phyloP scores from a whole-genome alignment of 164 flowering plant genomes.

The Paratinospora sagittata region DNA sequence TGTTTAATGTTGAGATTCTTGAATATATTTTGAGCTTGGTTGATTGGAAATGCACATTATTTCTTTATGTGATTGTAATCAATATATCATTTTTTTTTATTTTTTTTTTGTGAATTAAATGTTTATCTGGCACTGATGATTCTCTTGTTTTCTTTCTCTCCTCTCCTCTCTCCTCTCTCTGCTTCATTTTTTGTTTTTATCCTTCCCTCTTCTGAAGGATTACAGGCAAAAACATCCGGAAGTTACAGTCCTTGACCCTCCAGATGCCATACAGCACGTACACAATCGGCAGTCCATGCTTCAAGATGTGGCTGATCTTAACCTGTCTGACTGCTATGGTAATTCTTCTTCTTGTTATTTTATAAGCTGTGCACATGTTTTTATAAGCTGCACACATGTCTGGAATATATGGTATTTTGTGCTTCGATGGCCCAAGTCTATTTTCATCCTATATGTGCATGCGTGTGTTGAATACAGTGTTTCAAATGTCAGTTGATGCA shows the following conservation, averaged over 20 bases:
- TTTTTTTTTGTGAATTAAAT: neutral
- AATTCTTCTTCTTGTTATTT: constrained; percentile 16
- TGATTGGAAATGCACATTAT: no score
- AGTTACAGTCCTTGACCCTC: constrained; percentile 95
- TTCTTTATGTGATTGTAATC: neutral
- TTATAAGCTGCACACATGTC: neutral
- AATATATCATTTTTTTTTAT: neutral
- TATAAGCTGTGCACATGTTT: neutral
- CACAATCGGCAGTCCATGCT: constrained; percentile 88
- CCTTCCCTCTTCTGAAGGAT: constrained; percentile 33
- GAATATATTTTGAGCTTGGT: no score
- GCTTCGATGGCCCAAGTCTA: neutral
- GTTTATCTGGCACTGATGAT: neutral
- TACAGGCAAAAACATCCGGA: constrained; percentile 73
- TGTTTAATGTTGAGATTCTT: no score
- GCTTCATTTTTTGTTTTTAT: neutral
- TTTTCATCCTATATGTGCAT: neutral
- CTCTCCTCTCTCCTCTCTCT: neutral
- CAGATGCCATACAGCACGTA: constrained; percentile 83
- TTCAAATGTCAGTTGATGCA: neutral
- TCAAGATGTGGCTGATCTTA: constrained; percentile 83
- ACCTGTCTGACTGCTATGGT: constrained; percentile 67
- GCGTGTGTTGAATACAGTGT: neutral
- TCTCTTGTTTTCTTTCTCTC: neutral
- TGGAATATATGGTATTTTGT: neutral